A percentile compares a stretch with the other conserved stretches of the same genome.
phyloP scores from a whole-genome alignment of 2,329 filamentous ascomycete genomes.

The Penicillium sp. region DNA sequence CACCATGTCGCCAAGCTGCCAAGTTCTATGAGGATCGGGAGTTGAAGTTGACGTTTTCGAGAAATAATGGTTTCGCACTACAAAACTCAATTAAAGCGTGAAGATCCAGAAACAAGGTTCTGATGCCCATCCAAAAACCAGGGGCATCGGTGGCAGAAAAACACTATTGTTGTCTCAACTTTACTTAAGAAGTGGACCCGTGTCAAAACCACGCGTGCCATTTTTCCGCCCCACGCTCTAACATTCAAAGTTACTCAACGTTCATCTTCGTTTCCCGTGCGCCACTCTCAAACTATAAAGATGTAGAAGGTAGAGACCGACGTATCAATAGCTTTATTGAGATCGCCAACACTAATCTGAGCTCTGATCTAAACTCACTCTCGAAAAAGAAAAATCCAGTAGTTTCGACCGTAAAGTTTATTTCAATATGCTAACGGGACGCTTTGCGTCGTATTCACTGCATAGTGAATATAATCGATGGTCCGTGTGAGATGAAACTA shows the following conservation, averaged over 20 bases:
- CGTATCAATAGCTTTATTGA: no score
- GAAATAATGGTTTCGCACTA: neutral
- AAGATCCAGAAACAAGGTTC: no score
- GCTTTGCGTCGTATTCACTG: neutral
- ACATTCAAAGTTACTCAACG: neutral
- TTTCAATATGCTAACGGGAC: no score
- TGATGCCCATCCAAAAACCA: no score
- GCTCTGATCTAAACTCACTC: no score
- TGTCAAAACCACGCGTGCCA: neutral
- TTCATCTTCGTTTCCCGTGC: neutral
- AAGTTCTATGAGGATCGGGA: neutral
- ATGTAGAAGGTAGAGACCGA: no score
- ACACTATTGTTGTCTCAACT: neutral
- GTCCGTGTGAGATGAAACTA: no score
- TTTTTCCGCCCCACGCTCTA: neutral
- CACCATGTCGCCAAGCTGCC: neutral
- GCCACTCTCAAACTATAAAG: neutral
- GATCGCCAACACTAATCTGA: no score
- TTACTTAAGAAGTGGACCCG: no score
- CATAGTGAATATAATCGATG: neutral
- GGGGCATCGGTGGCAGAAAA: neutral
- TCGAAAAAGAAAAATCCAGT: no score
- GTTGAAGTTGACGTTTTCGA: neutral
- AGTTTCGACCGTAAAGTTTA: no score
- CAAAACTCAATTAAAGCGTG: neutral